Conservation (phyloP, 768 basidiomycete species). For the Tricholoma sp. region DNA sequence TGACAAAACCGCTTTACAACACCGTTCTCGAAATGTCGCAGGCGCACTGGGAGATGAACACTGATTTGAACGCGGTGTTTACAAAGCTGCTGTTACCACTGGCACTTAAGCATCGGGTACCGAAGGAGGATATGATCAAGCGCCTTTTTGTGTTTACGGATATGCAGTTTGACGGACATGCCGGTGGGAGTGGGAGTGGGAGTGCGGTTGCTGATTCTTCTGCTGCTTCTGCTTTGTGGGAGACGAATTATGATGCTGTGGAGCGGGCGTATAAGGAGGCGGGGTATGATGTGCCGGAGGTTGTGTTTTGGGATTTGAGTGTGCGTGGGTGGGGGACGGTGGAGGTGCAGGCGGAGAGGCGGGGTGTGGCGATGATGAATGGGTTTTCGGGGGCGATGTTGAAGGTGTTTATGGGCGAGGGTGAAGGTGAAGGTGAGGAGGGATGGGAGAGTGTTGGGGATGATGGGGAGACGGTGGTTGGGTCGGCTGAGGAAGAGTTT, state of each 20-base stretch:
- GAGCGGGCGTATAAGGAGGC: slow-evolving; percentile 48
- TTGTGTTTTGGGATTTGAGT: slow-evolving; percentile 67
- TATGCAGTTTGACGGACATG: slow-evolving; percentile 69
- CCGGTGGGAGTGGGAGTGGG: too few relatives aligned
- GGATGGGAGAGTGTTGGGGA: slow-evolving; percentile 34
- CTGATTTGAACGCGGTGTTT: slow-evolving; percentile 59
- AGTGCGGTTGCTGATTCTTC: too few relatives aligned
- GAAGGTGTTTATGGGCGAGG: slow-evolving; percentile 66
- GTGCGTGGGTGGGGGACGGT: slow-evolving; percentile 22
- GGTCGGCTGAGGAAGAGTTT: slow-evolving; percentile 28
- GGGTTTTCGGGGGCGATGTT: slow-evolving; percentile 67
- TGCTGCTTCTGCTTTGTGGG: slow-evolving; percentile 41
- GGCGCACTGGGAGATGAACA: slow-evolving; percentile 51
- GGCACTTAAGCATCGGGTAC: slow-evolving; percentile 50
- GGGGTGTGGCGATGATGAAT: slow-evolving; percentile 65
- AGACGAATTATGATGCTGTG: slow-evolving; percentile 59
- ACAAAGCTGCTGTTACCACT: slow-evolving; percentile 56
- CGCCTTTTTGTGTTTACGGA: slow-evolving; percentile 72
- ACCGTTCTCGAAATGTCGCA: slow-evolving; percentile 32
- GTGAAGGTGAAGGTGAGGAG: slow-evolving; percentile 28
- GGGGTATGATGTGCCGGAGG: slow-evolving; percentile 68
- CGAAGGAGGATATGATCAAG: slow-evolving; percentile 69
- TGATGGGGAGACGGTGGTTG: slow-evolving; percentile 20
- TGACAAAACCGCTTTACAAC: slow-evolving; percentile 30
- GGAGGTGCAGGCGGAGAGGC: slow-evolving; percentile 46